Conservation (phyloP, 371 early-diverging fungal species). For the Umbelopsis sp. region DNA sequence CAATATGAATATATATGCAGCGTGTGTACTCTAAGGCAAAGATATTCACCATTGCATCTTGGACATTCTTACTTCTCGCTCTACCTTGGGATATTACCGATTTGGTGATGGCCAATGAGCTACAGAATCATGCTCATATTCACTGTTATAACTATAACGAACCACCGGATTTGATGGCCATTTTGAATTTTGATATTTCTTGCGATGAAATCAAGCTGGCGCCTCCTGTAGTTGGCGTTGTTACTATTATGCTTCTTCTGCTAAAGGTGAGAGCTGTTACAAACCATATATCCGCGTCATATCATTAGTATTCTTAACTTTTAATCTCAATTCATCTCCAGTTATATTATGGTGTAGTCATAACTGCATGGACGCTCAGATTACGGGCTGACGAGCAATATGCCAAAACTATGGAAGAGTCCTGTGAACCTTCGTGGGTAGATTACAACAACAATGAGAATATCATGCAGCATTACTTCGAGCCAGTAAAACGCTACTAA, state of each 20-base stretch:
- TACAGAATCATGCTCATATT: constrained; percentile 3
- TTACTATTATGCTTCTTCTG: not conserved
- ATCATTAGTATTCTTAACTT: no score
- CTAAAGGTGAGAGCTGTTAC: not conserved
- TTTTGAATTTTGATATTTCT: not conserved
- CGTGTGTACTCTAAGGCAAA: not conserved
- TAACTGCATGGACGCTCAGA: not conserved
- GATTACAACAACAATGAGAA: constrained; percentile 2
- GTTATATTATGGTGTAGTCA: not conserved
- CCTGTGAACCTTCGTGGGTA: not conserved
- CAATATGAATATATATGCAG: not conserved
- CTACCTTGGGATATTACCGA: constrained; percentile 6
- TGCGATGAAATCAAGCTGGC: constrained; percentile 8
- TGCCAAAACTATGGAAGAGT: not conserved
- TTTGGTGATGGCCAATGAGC: not conserved
- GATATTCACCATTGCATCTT: constrained; percentile 1
- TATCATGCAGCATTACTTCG: constrained; percentile 8
- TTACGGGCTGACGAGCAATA: not conserved
- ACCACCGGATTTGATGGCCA: not conserved
- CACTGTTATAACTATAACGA: not conserved
- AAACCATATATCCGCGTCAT: not conserved
- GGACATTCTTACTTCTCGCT: not conserved
- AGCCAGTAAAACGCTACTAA: constrained; percentile 6
- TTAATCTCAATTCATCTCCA: not conserved
- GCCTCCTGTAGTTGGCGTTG: not conserved